Base-by-base conservation (phyloP, 1,284 basidiomycete species). In the Moesziomyces antarcticus region DNA sequence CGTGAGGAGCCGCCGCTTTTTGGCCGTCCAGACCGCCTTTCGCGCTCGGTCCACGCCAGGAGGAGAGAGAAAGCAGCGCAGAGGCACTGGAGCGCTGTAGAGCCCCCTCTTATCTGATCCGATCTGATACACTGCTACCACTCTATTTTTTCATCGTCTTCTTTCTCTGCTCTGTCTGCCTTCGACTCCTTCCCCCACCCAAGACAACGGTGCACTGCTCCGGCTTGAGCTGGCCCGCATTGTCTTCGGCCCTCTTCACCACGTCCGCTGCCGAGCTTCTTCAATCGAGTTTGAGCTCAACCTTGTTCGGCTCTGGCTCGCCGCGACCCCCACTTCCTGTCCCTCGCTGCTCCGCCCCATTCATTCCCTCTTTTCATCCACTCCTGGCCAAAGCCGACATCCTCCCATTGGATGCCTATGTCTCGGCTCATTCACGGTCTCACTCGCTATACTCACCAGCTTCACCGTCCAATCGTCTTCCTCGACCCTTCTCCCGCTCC, bases 51-150 rank as follows among this genome's bases (percentile, higher is more conserved):
- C 30, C 30, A 13, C 8, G 30, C 30, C 30, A 11, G 30, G 11
- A 13, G 30, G 30, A 13, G 30, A 33, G 30, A 33, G 13, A 33
- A 13, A 33, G 30, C 10, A 33, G 30, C 30, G 3, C 30, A 33
- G 18, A 61, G 52, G 53, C 59, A 67, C 50, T 27, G 47, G 35
- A 49, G 46, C 47, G 14, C 37, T 40, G 37, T 40, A 18, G 37
- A 16, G 4, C 37, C 3, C 18, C 18, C 18, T 40, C 51, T 63
- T 56, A 63, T 63, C 60, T 63, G 60, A 63, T 63, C 60, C 48
- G 60, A 63, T 63, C 60, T 51, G 60, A 63, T 63, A 63, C 56
- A 33, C 27, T 7, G 37, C 42, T 9, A 13, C n/a, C 49, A n/a
- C 21, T 16, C 41, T 42, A 51, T 24, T 25, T 44, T 42, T 35